Percentiles rank a stretch among this genome's conserved stretches.
These are phyloP conservation scores for Cichorium intybus DNA, from an alignment of 140 eudicot genomes.

Conservation along the genomic window DNA sequence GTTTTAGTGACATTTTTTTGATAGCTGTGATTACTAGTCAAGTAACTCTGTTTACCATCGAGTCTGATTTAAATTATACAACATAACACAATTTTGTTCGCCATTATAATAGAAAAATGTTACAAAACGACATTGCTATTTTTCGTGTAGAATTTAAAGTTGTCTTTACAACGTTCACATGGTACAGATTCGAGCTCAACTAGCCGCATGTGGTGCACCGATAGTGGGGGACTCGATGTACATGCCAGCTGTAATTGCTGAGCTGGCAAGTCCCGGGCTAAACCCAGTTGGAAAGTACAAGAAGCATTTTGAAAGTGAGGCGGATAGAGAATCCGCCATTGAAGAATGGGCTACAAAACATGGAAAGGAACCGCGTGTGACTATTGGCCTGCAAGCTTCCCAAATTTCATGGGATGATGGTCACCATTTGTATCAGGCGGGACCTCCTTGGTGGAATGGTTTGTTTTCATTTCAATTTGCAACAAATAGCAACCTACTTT, in stretches of 20 bases:
- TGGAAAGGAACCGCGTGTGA: slow-evolving; percentile 83
- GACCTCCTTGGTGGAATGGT: slow-evolving; percentile 83
- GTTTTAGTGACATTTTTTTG: too few relatives aligned
- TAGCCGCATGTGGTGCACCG: slow-evolving; percentile 96
- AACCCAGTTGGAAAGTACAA: slow-evolving; percentile 66
- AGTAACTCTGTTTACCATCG: too few relatives aligned
- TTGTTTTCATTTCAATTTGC: background rate
- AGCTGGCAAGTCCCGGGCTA: slow-evolving; percentile 50
- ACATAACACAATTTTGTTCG: too few relatives aligned
- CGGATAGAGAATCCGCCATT: slow-evolving; percentile 46
- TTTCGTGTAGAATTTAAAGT: background rate
- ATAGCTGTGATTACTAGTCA: too few relatives aligned
- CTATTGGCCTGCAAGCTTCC: slow-evolving; percentile 91
- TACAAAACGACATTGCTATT: background rate
- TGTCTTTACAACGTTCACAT: slow-evolving; percentile 9
- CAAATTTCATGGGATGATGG: slow-evolving; percentile 94
- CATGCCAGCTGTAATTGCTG: slow-evolving; percentile 82
- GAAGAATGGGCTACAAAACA: slow-evolving; percentile 82
- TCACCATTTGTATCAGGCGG: slow-evolving; percentile 60
- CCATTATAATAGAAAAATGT: too few relatives aligned
- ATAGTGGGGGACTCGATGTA: slow-evolving; percentile 93
- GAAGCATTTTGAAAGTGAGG: slow-evolving; percentile 39
- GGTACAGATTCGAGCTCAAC: slow-evolving; percentile 84
- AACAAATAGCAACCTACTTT: too few relatives aligned
- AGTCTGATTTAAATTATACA: too few relatives aligned